These are phyloP conservation scores for Ajuga chamaepitys DNA, from an alignment of 257 asterid genomes.

Conservation along the genomic window DNA sequence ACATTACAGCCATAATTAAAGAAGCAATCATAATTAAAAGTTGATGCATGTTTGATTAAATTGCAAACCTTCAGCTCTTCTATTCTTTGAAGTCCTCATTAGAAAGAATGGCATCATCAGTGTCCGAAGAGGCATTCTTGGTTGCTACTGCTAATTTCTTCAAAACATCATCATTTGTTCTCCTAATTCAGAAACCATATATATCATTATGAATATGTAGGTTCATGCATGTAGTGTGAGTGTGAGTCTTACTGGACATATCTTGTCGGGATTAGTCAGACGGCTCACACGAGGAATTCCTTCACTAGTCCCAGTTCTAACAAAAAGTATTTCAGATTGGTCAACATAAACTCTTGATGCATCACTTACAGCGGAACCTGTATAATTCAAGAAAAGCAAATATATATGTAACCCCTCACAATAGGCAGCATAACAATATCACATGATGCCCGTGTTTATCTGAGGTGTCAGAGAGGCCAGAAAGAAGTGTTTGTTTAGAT, in stretches of 20 bases:
- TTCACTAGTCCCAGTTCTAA: slow-evolving; percentile 97
- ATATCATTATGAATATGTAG: neutral
- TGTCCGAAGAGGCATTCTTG: slow-evolving; percentile 21
- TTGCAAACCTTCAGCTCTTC: slow-evolving; percentile 70
- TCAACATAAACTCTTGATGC: slow-evolving; percentile 22
- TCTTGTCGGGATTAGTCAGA: slow-evolving; percentile 68
- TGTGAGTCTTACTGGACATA: slow-evolving; percentile 55
- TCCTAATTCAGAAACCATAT: neutral
- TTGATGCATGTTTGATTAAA: slow-evolving; percentile 2
- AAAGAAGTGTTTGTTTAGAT: slow-evolving; percentile 60
- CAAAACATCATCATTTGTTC: slow-evolving; percentile 26
- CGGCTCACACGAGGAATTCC: slow-evolving; percentile 99
- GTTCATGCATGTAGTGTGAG: slow-evolving; percentile 2
- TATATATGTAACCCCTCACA: neutral
- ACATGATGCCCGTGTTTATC: slow-evolving; percentile 12
- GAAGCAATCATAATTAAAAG: neutral
- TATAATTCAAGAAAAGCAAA: neutral
- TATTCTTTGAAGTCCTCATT: slow-evolving; percentile 87
- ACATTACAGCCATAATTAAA: neutral
- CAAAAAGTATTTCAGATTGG: slow-evolving; percentile 70
- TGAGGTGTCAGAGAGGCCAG: slow-evolving; percentile 56
- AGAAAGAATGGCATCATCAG: slow-evolving; percentile 72
- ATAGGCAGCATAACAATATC: neutral
- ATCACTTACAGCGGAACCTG: slow-evolving; percentile 42
- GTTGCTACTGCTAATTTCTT: slow-evolving; percentile 64